Evolutionary conservation across 495 filamentous ascomycete genomes (phyloP).

Genomic region (Platismatia glauca): DNA sequence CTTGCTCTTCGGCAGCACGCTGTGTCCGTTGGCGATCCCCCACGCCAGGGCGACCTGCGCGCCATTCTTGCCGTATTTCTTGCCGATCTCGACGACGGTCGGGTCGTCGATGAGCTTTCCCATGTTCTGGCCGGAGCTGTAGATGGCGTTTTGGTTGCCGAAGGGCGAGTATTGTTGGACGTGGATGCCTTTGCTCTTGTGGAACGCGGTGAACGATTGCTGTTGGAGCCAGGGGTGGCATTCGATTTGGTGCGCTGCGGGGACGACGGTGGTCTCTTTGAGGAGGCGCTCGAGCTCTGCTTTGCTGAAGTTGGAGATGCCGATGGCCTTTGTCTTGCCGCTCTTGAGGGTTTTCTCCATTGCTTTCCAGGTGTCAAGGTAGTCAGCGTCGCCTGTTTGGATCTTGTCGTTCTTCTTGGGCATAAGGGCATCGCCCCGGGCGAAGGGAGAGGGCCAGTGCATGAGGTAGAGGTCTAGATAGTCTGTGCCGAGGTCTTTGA

Average conservation of each 20-base stretch:
- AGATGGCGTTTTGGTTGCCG: conserved; percentile 61
- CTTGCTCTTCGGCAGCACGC: conserved; percentile 60
- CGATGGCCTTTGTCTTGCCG: conserved; percentile 57
- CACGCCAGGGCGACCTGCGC: conserved; percentile 57
- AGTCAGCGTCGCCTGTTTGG: conserved; percentile 37
- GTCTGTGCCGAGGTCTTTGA: conserved; percentile 51
- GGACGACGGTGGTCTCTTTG: conserved; percentile 49
- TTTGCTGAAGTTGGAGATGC: conserved; percentile 68
- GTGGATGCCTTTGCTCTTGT: conserved; percentile 45
- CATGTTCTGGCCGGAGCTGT: conserved; percentile 40
- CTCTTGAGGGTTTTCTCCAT: conserved; percentile 53
- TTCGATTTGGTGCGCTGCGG: conserved; percentile 61
- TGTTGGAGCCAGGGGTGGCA: conserved; percentile 52
- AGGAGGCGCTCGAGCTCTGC: conserved; percentile 59
- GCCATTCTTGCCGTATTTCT: conserved; percentile 52
- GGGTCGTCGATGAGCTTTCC: conserved; percentile 54
- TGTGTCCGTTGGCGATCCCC: conserved; percentile 56
- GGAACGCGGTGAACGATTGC: conserved; percentile 42
- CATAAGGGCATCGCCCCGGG: conserved; percentile 25
- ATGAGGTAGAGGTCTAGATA: conserved; percentile 67
- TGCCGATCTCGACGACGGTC: conserved; percentile 48
- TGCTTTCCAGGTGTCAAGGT: conserved; percentile 50
- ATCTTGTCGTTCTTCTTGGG: conserved; percentile 40
- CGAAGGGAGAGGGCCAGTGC: conserved; percentile 55
- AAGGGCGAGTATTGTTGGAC: conserved; percentile 60